Conservation (phyloP, 1,284 basidiomycete species). For the Cryptococcus sp. region DNA sequence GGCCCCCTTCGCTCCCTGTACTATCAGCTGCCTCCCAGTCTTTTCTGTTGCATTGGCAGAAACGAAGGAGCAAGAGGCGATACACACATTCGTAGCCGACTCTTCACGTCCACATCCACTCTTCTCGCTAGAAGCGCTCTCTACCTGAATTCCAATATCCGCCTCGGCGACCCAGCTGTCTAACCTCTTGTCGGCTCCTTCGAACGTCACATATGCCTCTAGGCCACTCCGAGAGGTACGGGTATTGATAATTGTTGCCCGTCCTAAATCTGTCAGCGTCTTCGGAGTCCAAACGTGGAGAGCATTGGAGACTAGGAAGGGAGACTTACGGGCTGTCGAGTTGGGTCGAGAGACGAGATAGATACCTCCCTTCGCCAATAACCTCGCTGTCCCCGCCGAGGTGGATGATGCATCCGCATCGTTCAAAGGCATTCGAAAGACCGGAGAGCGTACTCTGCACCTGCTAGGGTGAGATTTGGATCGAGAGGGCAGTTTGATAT, state of each 20-base stretch:
- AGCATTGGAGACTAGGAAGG: too few relatives aligned
- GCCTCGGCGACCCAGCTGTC: constrained; percentile 64
- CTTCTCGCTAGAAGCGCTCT: background rate
- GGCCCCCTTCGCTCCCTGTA: too few relatives aligned
- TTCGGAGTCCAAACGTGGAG: background rate
- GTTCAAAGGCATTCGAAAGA: too few relatives aligned
- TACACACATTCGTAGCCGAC: background rate
- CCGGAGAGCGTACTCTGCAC: too few relatives aligned
- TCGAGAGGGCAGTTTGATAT: too few relatives aligned
- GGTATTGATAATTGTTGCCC: constrained; percentile 16
- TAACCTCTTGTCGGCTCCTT: constrained; percentile 59
- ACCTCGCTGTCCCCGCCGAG: background rate
- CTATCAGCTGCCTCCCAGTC: too few relatives aligned
- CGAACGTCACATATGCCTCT: constrained; percentile 32
- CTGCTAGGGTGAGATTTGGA: too few relatives aligned
- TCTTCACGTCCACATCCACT: too few relatives aligned
- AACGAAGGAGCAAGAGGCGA: too few relatives aligned
- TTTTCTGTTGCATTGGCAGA: too few relatives aligned
- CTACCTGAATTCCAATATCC: constrained; percentile 19
- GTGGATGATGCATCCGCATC: too few relatives aligned
- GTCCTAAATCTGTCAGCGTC: constrained; percentile 8
- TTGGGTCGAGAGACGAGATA: background rate
- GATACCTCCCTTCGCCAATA: background rate
- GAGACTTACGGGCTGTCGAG: background rate
- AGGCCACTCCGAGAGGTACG: constrained; percentile 11